Evolutionary conservation across 768 basidiomycete species (phyloP).

Genomic region (Mycena venus): DNA sequence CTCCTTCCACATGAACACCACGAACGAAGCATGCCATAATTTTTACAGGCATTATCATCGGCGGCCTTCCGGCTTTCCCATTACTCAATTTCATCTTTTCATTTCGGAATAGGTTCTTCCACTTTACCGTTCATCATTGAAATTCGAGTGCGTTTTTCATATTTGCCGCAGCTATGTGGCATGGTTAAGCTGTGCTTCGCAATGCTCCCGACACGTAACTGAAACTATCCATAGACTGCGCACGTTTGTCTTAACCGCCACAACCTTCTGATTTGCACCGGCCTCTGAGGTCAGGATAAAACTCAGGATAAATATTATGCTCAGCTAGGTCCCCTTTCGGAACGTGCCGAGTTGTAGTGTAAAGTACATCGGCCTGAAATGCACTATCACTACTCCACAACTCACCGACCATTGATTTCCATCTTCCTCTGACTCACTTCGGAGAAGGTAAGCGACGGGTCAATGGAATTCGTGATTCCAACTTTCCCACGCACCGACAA

Average conservation of each 20-base stretch:
- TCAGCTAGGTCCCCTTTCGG: too few species aligned
- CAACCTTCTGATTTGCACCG: not conserved
- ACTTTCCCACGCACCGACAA: not conserved
- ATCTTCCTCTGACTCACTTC: too few species aligned
- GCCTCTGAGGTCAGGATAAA: not conserved
- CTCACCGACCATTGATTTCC: too few species aligned
- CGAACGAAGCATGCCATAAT: not conserved
- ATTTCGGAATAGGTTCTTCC: not conserved
- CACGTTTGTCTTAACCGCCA: not conserved
- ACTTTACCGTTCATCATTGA: not conserved
- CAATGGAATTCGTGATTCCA: too few species aligned
- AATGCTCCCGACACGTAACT: not conserved
- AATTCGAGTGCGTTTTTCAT: not conserved
- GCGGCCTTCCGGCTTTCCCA: not conserved
- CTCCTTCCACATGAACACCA: not conserved
- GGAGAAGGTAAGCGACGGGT: too few species aligned
- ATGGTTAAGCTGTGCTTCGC: not conserved
- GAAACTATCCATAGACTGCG: not conserved
- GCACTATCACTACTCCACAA: too few species aligned
- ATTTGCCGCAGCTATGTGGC: not conserved
- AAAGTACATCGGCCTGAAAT: too few species aligned
- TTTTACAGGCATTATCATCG: not conserved
- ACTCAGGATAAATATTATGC: too few species aligned
- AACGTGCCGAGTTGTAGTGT: too few species aligned
- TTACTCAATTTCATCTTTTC: not conserved